Percentiles rank a stretch among this genome's conserved stretches.
Conservation (phyloP, 306 rosid species). For the Castanea crenata region DNA sequence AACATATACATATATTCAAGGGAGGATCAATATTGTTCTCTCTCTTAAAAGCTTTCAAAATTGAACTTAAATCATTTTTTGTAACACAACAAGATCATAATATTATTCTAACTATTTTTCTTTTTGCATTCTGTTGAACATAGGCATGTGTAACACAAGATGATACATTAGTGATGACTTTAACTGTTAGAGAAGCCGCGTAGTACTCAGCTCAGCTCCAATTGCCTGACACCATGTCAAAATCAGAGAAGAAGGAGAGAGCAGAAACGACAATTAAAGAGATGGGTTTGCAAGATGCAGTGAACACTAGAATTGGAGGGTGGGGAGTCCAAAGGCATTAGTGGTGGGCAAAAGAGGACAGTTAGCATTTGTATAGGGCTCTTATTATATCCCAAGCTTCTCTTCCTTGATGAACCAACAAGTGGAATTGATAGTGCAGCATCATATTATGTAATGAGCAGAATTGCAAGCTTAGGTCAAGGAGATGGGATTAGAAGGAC, state of each 20-base stretch:
- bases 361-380: slow-evolving; percentile 72
- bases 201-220: slow-evolving; percentile 67
- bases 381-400: slow-evolving; percentile 50
- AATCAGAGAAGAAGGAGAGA: slow-evolving; percentile 53
- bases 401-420: slow-evolving; percentile 75
- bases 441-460: slow-evolving; percentile 61
- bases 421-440: slow-evolving; percentile 81
- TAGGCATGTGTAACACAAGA: slow-evolving; percentile 53
- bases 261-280: slow-evolving; percentile 54
- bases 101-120: not conserved
- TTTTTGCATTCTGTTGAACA: not conserved
- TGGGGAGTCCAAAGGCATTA: slow-evolving; percentile 51
- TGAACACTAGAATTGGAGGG: slow-evolving; percentile 65
- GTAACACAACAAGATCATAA: not conserved
- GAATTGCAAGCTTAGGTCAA: slow-evolving; percentile 36
- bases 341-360: slow-evolving; percentile 70
- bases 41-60: no score
- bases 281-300: slow-evolving; percentile 65
- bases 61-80: no score
- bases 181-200: slow-evolving; percentile 54
- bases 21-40: no score
- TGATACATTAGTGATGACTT: slow-evolving; percentile 30
- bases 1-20: no score
- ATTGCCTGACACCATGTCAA: slow-evolving; percentile 58
- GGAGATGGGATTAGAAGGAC: slow-evolving; percentile 39